These are phyloP conservation scores for Areca catechu DNA, from an alignment of 176 grass and related monocot species.

Conservation along the genomic window DNA sequence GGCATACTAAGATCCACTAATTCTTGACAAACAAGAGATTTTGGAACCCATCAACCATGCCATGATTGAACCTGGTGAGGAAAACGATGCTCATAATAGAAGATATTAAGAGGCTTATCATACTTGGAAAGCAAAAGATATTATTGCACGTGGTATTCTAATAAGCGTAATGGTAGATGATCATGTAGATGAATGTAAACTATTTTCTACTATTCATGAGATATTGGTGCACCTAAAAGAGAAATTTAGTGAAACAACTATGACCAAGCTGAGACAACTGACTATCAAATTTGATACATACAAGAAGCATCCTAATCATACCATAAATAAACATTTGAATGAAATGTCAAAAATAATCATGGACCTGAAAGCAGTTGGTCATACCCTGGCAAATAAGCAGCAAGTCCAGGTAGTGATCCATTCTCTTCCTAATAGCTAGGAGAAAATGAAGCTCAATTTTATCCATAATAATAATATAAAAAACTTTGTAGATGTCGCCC, in stretches of 20 bases:
- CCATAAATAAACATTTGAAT: neutral
- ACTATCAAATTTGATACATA: no score
- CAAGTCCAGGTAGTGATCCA: constrained; percentile 5
- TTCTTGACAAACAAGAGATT: neutral
- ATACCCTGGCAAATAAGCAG: neutral
- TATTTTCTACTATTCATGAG: neutral
- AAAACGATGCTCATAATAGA: no score
- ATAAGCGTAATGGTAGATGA: no score
- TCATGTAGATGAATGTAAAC: no score
- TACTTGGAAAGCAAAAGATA: no score
- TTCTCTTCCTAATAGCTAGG: neutral
- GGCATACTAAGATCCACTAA: neutral
- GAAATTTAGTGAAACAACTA: no score
- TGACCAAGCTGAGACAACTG: no score
- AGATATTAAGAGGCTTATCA: no score
- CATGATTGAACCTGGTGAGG: neutral
- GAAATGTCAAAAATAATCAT: neutral
- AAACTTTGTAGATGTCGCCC: constrained; percentile 1
- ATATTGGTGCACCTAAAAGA: neutral
- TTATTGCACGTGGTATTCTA: no score
- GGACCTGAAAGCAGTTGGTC: neutral
- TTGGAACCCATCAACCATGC: neutral
- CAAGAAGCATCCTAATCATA: no score
- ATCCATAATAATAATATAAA: constrained; percentile 3
- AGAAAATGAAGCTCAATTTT: neutral